Evolutionary conservation across 225 moss, liverwort and hornwort species (phyloP), one percentile per base, ranked within the genome.

Genomic region (Climacium dendroides): DNA sequence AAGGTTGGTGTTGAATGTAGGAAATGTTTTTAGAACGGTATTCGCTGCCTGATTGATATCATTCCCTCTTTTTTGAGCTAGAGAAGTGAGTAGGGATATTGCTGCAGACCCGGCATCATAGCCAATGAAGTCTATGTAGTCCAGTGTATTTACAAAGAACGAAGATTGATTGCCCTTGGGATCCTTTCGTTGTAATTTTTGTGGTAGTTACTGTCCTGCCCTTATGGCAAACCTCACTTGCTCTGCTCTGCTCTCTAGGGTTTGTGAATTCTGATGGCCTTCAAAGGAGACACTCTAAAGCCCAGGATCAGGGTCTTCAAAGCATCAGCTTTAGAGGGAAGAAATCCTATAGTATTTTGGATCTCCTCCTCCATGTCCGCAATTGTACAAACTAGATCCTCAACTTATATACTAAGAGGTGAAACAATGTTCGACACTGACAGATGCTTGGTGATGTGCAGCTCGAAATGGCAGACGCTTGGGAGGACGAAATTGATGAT

Each of bases 401-500:
- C 60, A 59, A 24, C 66, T 29, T 76, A 3, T 19, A 20, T 55
- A 10, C 22, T 11, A 50, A 80, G 65, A 37, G n/a, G 52, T 53
- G 82, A 82, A 39, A 53, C 13, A 11, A 22, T n/a, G 41, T 24
- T 53, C 5, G 59, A 58, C 86, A 80, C 88, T 91, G 83, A 91
- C 85, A 78, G 59, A 74, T 70, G 25, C 85, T 80, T 30, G 90
- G 86, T 93, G 82, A 84, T 87, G 87, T 93, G 94, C 97, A 97
- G 97, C 96, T 98, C 78, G 98, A 98, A 88, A 57, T 90, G 89
- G 98, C 93, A 37, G 98, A 98, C 72, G 95, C 96, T 66, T 98
- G 98, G 96, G 96, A 96, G 92, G 96, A 96, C 90, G 96, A 96
- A 89, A 96, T 98, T 82, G 98, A 97, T 73, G 95, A 92, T 39